Evolutionary conservation across 2,329 filamentous ascomycete genomes (phyloP), one percentile per base, ranked within the genome.

Genomic region (Hypoxylon sp.): DNA sequence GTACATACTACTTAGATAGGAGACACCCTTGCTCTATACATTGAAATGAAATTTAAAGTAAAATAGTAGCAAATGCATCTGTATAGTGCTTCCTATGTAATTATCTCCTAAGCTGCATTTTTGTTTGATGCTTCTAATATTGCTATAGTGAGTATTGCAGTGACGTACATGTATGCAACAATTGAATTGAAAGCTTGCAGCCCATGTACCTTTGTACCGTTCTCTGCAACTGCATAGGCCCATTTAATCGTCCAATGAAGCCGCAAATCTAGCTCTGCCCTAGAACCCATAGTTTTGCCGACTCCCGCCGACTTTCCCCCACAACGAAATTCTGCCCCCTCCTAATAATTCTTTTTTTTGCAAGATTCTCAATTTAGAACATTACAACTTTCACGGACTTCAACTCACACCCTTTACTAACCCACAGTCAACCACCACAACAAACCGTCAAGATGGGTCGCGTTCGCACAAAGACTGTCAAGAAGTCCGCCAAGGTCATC

Each of bases 401-500:
- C 67, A 69, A 67, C 68, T 65, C 21, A 68, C 67, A 61, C 65
- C 67, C 43, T 43, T 40, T 20, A 49, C 43, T 55, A 58, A 55
- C 51, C 46, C 53, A 55, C 63, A 71, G 66, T 66, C 66, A 75
- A 76, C 67, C n/a, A n/a, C n/a, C n/a, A n/a, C n/a, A n/a, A n/a
- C n/a, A n/a, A n/a, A 78, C 78, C 77, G 79, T 69, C 78, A 85
- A 82, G 72, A 86, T 86, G 83, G 83, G 83, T 84, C 82, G 82
- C 76, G 83, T 87, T 75, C 82, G 83, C 66, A 87, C 83, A 65
- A 87, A 87, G 80, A 87, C 83, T 60, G 82, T 84, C 68, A 85
- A 85, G 81, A 84, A 84, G 80, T 84, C 81, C 84, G 92, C 94
- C 82, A 99, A 99, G 90, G 91, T 97, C 86, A 93, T 97, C 83